These are phyloP conservation scores for Naegleria fowleri DNA, from an alignment of 208 protist species.

Conservation along the genomic window DNA sequence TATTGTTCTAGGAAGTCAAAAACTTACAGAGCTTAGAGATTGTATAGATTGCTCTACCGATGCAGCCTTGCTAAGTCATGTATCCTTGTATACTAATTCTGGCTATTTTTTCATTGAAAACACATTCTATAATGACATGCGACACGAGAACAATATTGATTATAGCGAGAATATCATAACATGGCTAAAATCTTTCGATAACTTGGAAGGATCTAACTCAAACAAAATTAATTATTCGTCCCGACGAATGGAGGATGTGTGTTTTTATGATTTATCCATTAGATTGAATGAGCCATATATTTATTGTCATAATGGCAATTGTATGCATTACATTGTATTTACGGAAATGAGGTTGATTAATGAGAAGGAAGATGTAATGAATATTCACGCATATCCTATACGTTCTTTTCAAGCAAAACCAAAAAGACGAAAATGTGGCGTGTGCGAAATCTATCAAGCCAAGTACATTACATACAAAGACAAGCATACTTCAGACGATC, in stretches of 20 bases:
- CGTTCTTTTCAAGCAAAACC: constrained; percentile 42
- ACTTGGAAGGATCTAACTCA: background rate
- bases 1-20: constrained; percentile 44
- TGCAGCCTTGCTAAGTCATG: background rate
- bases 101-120: constrained; percentile 56
- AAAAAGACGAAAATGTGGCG: constrained; percentile 45
- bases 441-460: constrained; percentile 54
- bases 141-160: constrained; percentile 30
- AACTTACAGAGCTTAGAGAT: constrained; percentile 46
- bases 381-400: constrained; percentile 41
- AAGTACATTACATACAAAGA: constrained; percentile 46
- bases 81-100: background rate
- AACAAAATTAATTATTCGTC: background rate
- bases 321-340: constrained; percentile 46
- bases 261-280: constrained; percentile 46
- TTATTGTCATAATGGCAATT: constrained; percentile 47
- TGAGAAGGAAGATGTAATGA: constrained; percentile 28
- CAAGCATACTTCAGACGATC: constrained; percentile 30
- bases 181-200: background rate
- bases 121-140: constrained; percentile 53
- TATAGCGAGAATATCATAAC: constrained; percentile 39
- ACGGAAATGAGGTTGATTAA: constrained; percentile 38
- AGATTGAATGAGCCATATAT: constrained; percentile 42
- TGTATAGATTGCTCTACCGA: constrained; percentile 44
- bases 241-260: constrained; percentile 41